Base-by-base conservation (phyloP, 2,329 filamentous ascomycete genomes). In the Penicillium crustosum region DNA sequence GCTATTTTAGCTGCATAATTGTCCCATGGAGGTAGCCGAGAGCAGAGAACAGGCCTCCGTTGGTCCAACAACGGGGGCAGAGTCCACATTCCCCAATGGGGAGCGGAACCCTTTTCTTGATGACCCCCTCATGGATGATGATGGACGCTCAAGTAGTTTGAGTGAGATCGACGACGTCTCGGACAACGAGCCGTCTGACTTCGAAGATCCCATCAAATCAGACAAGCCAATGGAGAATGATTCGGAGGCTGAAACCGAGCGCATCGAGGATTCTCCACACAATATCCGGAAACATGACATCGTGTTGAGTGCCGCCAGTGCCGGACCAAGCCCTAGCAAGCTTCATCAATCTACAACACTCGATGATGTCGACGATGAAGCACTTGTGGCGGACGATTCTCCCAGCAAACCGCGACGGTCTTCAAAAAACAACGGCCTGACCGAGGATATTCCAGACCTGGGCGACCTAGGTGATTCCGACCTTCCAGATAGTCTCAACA, bases 201-300 rank as follows among this genome's bases (percentile, higher is more conserved):
- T 83, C 60, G 82, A 75, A 68, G 75, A 72, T 57, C 77, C 70
- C 19, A 60, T 61, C 53, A 75, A 64, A 66, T 81, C 81, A 9
- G 80, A 82, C 64, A 84, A 79, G 66, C 79, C 83, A 58, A 85
- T 86, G 33, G 84, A 87, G 52, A 82, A 83, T 55, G 87, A 89
- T 67, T 89, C 93, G 4, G 93, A 97, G 76, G 93, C 93, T 35
- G 93, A 97, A 77, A 97, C 93, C 2, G 93, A 97, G 77, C 88
- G 94, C 58, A 83, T 99, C 59, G 94, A 94, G 70, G 87, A 90
- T 70, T 96, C 91, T n/a, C 92, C 93, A 19, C 85, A 86, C 61
- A 89, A 82, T 68, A 77, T 82, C 69, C 82, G 86, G 47, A 82
- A 85, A 66, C 81, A 83, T 67, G 83, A 88, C 66, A 83, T 89